Percentiles rank a stretch among this genome's conserved stretches.
phyloP scores from a whole-genome alignment of 179 eudicot genomes.

The Nepenthes alata region DNA sequence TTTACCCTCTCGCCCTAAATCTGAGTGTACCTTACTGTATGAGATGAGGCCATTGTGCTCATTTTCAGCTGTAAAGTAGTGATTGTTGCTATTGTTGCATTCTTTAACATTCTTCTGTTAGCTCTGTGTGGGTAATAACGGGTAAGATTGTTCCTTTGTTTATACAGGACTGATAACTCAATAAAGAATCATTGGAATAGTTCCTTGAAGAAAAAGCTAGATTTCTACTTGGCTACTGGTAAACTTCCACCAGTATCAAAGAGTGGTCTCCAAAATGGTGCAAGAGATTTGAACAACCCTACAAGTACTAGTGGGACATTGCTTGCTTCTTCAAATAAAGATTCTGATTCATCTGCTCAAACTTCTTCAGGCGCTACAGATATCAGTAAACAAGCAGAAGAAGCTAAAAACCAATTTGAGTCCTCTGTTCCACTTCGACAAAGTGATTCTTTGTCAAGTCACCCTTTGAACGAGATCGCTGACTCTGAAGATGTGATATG shows the following conservation, averaged over 20 bases:
- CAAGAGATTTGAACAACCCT: slow-evolving; percentile 21
- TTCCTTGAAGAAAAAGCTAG: slow-evolving; percentile 90
- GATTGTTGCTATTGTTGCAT: slow-evolving; percentile 2
- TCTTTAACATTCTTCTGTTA: neutral
- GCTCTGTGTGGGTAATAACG: neutral
- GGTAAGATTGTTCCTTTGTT: neutral
- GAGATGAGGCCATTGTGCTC: no score
- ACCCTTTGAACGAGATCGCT: slow-evolving; percentile 30
- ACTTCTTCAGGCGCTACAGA: slow-evolving; percentile 52
- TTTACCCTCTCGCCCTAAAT: no score
- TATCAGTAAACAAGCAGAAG: slow-evolving; percentile 26
- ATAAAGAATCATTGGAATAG: slow-evolving; percentile 99
- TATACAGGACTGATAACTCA: slow-evolving; percentile 84
- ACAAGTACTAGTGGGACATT: slow-evolving; percentile 19
- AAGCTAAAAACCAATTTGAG: slow-evolving; percentile 26
- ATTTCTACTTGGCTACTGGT: slow-evolving; percentile 68
- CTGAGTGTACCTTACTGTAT: no score
- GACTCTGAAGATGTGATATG: slow-evolving; percentile 28
- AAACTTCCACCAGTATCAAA: slow-evolving; percentile 57
- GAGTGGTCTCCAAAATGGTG: slow-evolving; percentile 22
- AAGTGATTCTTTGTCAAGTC: slow-evolving; percentile 18
- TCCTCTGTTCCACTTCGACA: slow-evolving; percentile 20
- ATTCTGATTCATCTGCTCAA: slow-evolving; percentile 44
- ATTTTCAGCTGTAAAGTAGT: no score
- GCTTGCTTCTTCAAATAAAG: slow-evolving; percentile 28